Percentiles rank a stretch among this genome's conserved stretches.
phyloP scores from a whole-genome alignment of 2,329 filamentous ascomycete genomes.

The Pseudogymnoascus sp. region DNA sequence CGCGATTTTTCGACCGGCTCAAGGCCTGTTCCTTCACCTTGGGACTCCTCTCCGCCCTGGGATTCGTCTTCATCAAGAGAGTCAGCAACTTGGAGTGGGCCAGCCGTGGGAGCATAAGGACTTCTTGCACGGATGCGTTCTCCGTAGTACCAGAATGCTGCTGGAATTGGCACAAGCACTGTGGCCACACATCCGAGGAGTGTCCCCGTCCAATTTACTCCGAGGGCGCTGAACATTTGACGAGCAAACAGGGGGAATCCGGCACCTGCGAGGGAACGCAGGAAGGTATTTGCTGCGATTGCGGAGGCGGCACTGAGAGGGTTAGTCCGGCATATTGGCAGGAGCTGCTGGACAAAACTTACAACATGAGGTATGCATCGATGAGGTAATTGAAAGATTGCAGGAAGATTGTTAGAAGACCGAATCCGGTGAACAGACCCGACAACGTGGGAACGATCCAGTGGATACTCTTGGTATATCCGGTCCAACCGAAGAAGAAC shows the following conservation, averaged over 20 bases:
- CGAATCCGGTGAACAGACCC: conserved; percentile 60
- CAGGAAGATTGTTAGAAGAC: conserved; percentile 76
- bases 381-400: conserved; percentile 74
- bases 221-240: conserved; percentile 58
- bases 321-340: neutral
- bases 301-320: conserved; percentile 58
- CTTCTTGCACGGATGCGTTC: conserved; percentile 46
- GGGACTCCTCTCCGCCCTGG: neutral
- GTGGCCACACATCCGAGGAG: conserved; percentile 52
- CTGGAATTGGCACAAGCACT: conserved; percentile 51
- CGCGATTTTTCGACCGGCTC: neutral
- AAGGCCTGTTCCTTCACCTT: neutral
- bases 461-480: conserved; percentile 47
- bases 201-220: conserved; percentile 54
- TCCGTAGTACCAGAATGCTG: conserved; percentile 55
- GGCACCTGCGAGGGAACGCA: conserved; percentile 69
- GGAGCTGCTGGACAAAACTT: conserved; percentile 19
- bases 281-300: conserved; percentile 72
- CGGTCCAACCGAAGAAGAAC: conserved; percentile 73
- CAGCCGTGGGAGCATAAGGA: conserved; percentile 43
- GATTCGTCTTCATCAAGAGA: neutral
- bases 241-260: conserved; percentile 71
- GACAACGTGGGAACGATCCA: conserved; percentile 57
- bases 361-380: conserved; percentile 62
- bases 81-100: neutral